These are phyloP conservation scores for Botrytis pseudocinerea DNA, from an alignment of 2,329 filamentous ascomycete species.

Conservation along the genomic window DNA sequence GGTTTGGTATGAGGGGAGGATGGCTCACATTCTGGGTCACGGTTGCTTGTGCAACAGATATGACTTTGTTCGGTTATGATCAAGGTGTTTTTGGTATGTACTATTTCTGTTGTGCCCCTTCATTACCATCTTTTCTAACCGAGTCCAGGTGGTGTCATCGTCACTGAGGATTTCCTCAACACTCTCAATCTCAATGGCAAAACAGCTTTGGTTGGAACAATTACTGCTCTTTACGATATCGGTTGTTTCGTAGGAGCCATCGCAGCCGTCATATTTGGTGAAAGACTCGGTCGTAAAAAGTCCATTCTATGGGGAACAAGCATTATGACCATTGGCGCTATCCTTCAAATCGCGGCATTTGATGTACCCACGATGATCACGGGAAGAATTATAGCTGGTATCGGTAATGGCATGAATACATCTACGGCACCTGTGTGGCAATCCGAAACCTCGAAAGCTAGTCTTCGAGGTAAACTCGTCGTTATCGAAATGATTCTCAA, in stretches of 20 bases:
- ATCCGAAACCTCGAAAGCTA: slow-evolving; percentile 26
- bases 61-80: slow-evolving; percentile 48
- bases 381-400: slow-evolving; percentile 72
- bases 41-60: slow-evolving; percentile 50
- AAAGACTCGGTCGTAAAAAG: slow-evolving; percentile 42
- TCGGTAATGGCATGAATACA: slow-evolving; percentile 67
- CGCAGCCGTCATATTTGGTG: slow-evolving; percentile 29
- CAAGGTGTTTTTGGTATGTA: slow-evolving; percentile 47
- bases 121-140: not conserved
- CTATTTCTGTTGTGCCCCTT: not conserved
- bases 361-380: slow-evolving; percentile 57
- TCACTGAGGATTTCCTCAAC: slow-evolving; percentile 47
- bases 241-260: slow-evolving; percentile 52
- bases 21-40: slow-evolving; percentile 59
- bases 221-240: slow-evolving; percentile 50
- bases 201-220: slow-evolving; percentile 44
- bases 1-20: slow-evolving; percentile 55
- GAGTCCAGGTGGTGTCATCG: slow-evolving; percentile 47
- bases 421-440: slow-evolving; percentile 42
- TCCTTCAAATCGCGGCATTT: slow-evolving; percentile 41
- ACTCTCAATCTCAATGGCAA: slow-evolving; percentile 38
- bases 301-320: slow-evolving; percentile 34
- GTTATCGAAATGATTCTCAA: slow-evolving; percentile 25
- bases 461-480: slow-evolving; percentile 25
- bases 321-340: slow-evolving; percentile 34